A percentile compares a stretch with the other conserved stretches of the same genome.
These are phyloP conservation scores for Coniochaeta sp. DNA, from an alignment of 2,329 filamentous ascomycete genomes.

Conservation along the genomic window DNA sequence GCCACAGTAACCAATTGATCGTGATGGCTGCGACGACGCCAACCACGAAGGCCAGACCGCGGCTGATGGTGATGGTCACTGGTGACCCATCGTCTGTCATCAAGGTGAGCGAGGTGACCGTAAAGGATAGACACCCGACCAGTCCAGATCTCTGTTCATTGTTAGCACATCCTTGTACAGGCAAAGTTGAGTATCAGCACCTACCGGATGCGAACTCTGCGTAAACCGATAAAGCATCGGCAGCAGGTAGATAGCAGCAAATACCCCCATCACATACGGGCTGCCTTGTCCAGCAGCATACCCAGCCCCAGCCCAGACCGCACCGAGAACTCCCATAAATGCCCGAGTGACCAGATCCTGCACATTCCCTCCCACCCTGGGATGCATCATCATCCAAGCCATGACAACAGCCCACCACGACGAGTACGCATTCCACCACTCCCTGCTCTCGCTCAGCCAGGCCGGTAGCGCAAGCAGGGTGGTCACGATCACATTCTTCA, in stretches of 20 bases:
- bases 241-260: slow-evolving; percentile 50
- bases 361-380: slow-evolving; percentile 48
- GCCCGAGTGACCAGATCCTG: slow-evolving; percentile 49
- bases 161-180: not conserved
- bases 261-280: slow-evolving; percentile 47
- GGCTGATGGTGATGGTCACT: slow-evolving; percentile 34
- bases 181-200: slow-evolving; percentile 6
- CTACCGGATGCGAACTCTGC: slow-evolving; percentile 45
- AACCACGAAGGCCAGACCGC: slow-evolving; percentile 43
- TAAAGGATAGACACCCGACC: slow-evolving; percentile 51
- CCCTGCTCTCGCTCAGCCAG: slow-evolving; percentile 35
- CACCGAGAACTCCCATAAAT: slow-evolving; percentile 41
- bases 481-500: slow-evolving; percentile 47
- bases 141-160: slow-evolving; percentile 41
- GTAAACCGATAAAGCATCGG: slow-evolving; percentile 53
- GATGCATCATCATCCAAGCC: slow-evolving; percentile 50
- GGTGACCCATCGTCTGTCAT: slow-evolving; percentile 26
- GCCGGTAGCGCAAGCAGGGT: slow-evolving; percentile 46
- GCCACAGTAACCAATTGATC: slow-evolving; percentile 55
- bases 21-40: slow-evolving; percentile 46
- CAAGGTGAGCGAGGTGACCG: slow-evolving; percentile 42
- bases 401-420: slow-evolving; percentile 53
- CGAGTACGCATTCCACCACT: slow-evolving; percentile 49
- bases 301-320: slow-evolving; percentile 46
- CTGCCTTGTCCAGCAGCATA: slow-evolving; percentile 44